Percentiles rank a stretch among this genome's conserved stretches.
phyloP scores from a whole-genome alignment of 257 asterid species.

The Thymus quinquecostatus region DNA sequence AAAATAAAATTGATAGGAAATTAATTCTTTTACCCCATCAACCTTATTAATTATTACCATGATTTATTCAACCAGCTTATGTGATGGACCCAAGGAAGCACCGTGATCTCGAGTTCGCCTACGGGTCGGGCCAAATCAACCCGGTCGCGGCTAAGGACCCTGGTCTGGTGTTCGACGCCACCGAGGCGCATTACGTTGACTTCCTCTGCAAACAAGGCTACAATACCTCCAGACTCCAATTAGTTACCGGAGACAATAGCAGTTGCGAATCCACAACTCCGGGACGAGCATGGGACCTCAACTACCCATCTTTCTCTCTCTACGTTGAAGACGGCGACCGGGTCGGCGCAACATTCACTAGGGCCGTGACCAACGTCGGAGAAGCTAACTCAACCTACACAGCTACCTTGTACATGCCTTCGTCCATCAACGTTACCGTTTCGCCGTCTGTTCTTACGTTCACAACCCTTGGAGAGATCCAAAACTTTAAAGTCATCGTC shows the following conservation, averaged over 20 bases:
- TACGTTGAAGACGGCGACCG: slow-evolving; percentile 42
- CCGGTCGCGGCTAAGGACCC: slow-evolving; percentile 42
- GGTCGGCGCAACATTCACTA: slow-evolving; percentile 36
- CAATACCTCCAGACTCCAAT: slow-evolving; percentile 38
- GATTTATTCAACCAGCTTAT: slow-evolving; percentile 27
- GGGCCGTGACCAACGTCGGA: slow-evolving; percentile 50
- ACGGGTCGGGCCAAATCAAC: slow-evolving; percentile 57
- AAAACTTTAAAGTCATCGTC: slow-evolving; percentile 45
- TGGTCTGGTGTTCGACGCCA: too few relatives aligned
- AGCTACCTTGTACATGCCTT: slow-evolving; percentile 16
- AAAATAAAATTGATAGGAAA: too few relatives aligned
- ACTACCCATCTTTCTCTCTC: slow-evolving; percentile 53
- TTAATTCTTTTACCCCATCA: too few relatives aligned
- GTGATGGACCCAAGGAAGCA: slow-evolving; percentile 45
- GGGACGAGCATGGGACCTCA: slow-evolving; percentile 53
- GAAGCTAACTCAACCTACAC: slow-evolving; percentile 42
- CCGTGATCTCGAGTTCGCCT: slow-evolving; percentile 44
- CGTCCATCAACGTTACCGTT: slow-evolving; percentile 26
- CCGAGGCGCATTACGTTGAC: too few relatives aligned
- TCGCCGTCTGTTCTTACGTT: slow-evolving; percentile 47
- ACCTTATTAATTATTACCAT: too few relatives aligned
- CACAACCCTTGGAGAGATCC: slow-evolving; percentile 45
- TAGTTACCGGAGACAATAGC: slow-evolving; percentile 51
- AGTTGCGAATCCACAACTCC: slow-evolving; percentile 31
- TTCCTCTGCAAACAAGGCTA: too few relatives aligned